phyloP scores from a whole-genome alignment of 495 filamentous ascomycete species.

The Elasticomyces elasticus region DNA sequence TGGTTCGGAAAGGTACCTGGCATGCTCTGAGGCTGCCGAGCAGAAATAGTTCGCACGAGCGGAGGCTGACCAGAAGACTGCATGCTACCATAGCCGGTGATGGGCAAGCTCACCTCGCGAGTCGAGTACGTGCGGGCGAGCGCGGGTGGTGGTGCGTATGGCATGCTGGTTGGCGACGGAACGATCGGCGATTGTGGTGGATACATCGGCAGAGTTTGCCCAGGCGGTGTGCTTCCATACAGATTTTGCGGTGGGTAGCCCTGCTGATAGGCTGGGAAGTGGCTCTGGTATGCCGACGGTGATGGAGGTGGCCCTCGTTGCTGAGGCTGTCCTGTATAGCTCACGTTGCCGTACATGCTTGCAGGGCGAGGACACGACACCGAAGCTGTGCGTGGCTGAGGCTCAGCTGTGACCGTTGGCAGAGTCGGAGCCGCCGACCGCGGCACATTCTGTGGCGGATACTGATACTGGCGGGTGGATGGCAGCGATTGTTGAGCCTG shows the following conservation, averaged over 20 bases:
- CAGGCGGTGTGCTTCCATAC: slow-evolving; percentile 8
- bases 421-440: background rate
- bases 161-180: slow-evolving; percentile 6
- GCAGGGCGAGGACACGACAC: slow-evolving; percentile 10
- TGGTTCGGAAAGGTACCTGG: slow-evolving; percentile 12
- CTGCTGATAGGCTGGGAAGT: background rate
- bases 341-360: slow-evolving; percentile 5
- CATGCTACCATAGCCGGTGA: background rate
- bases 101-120: background rate
- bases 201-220: slow-evolving; percentile 4
- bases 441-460: background rate
- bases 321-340: background rate
- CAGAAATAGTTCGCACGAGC: background rate
- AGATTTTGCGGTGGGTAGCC: slow-evolving; percentile 1
- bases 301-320: slow-evolving; percentile 10
- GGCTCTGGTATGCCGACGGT: slow-evolving; percentile 12
- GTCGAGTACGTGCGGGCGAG: slow-evolving; percentile 7
- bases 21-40: slow-evolving; percentile 6
- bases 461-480: background rate
- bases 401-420: background rate
- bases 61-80: background rate
- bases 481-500: background rate
- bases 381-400: background rate
- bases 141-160: background rate
- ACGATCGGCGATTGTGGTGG: background rate